Percentiles rank a stretch among this genome's conserved stretches.
These are phyloP conservation scores for Zarea fungicola DNA, from an alignment of 2,329 filamentous ascomycete genomes.

Conservation along the genomic window DNA sequence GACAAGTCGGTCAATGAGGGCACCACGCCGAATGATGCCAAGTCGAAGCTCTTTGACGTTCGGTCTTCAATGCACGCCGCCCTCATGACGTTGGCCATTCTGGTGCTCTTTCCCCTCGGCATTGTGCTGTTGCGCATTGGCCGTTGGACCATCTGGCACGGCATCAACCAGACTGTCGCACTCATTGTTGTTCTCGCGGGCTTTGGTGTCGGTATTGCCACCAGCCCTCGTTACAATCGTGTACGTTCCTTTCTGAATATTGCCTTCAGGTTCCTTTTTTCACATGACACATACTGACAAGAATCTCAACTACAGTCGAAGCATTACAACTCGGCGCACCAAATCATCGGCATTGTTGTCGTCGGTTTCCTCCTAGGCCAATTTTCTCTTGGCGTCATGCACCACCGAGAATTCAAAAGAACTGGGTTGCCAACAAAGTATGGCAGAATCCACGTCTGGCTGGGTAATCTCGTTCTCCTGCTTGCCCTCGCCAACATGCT, in stretches of 20 bases:
- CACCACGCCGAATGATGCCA: conserved; percentile 27
- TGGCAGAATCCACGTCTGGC: conserved; percentile 50
- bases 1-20: conserved; percentile 30
- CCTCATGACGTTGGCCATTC: conserved; percentile 52
- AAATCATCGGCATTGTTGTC: conserved; percentile 53
- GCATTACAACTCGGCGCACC: conserved; percentile 48
- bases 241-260: conserved; percentile 35
- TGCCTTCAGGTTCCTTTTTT: conserved; percentile 3
- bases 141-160: conserved; percentile 50
- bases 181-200: conserved; percentile 44
- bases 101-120: conserved; percentile 52
- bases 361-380: conserved; percentile 47
- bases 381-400: conserved; percentile 48
- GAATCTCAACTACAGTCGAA: conserved; percentile 37
- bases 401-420: conserved; percentile 49
- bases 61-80: conserved; percentile 40
- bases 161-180: conserved; percentile 46
- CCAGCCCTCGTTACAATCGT: conserved; percentile 49
- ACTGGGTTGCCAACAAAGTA: conserved; percentile 45
- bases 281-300: too few relatives aligned
- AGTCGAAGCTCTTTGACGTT: conserved; percentile 30
- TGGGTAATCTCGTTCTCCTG: conserved; percentile 49
- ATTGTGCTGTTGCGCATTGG: conserved; percentile 48
- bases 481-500: conserved; percentile 53
- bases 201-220: conserved; percentile 46